Conservation (phyloP, 164 flowering plant genomes). For the Nymphaea thermarum region DNA sequence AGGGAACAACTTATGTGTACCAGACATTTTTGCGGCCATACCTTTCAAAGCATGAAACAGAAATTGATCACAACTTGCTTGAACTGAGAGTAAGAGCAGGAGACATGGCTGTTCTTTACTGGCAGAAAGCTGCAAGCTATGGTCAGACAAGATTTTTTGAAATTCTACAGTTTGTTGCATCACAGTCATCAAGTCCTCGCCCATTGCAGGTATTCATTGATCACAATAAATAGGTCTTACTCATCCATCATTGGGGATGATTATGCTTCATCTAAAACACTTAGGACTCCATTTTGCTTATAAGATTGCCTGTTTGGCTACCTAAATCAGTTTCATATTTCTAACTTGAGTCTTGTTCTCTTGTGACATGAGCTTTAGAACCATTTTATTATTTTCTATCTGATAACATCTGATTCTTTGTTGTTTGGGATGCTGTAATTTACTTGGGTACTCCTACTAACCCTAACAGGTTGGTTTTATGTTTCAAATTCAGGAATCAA, state of each 20-base stretch:
- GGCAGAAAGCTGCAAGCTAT: conserved; percentile 75
- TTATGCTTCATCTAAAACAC: not conserved
- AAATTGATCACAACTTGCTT: conserved; percentile 78
- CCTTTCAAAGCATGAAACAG: conserved; percentile 79
- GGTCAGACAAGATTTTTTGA: conserved; percentile 80
- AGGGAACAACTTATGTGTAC: conserved; percentile 94
- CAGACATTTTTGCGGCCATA: conserved; percentile 86
- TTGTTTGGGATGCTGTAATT: too few species aligned
- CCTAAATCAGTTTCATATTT: not conserved
- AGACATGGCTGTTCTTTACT: conserved; percentile 55
- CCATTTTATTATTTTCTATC: too few species aligned
- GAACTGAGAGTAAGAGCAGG: conserved; percentile 81
- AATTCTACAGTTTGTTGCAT: conserved; percentile 72
- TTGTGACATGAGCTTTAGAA: too few species aligned
- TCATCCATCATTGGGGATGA: not conserved
- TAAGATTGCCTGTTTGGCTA: not conserved
- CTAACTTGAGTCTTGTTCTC: not conserved
- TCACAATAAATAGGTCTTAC: conserved; percentile 7
- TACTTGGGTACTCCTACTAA: too few species aligned
- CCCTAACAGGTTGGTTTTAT: too few species aligned
- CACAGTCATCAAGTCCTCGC: conserved; percentile 66
- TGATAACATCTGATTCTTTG: too few species aligned
- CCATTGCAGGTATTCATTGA: conserved; percentile 46
- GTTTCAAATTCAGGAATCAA: too few species aligned
- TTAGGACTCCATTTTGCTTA: not conserved